Percentiles rank a stretch among this genome's conserved stretches.
Evolutionary conservation across 116 monocot species (phyloP).

Genomic region (Papilionanthe hybrid): DNA sequence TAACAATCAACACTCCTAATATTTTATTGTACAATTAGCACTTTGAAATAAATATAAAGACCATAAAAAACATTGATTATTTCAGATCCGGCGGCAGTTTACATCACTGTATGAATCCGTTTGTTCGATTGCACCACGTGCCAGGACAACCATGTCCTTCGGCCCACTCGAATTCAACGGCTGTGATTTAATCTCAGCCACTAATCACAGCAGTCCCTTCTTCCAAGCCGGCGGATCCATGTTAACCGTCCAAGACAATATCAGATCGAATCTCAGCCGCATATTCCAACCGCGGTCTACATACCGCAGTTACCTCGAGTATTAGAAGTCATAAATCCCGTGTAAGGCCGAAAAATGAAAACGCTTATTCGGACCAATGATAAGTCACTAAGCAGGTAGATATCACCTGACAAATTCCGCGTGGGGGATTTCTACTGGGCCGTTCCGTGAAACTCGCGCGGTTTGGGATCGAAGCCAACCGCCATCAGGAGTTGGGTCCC

Average conservation of each 20-base stretch:
- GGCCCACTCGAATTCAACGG: not conserved
- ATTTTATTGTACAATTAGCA: too few relatives aligned
- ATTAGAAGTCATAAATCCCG: not conserved
- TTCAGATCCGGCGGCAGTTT: too few relatives aligned
- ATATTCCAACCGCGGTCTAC: not conserved
- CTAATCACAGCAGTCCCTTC: not conserved
- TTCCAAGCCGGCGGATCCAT: conserved; percentile 6
- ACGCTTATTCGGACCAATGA: not conserved
- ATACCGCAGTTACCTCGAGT: not conserved
- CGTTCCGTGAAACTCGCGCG: not conserved
- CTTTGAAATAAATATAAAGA: too few relatives aligned
- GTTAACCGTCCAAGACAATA: not conserved
- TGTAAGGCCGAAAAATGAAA: not conserved
- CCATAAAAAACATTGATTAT: too few relatives aligned
- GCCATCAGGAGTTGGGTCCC: conserved; percentile 5
- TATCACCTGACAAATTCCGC: not conserved
- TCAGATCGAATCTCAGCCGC: not conserved
- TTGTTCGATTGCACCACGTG: not conserved
- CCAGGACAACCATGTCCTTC: not conserved
- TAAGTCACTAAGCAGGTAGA: not conserved
- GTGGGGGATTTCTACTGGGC: not conserved
- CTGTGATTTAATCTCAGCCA: not conserved
- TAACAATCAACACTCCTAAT: too few relatives aligned
- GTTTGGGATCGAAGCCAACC: not conserved
- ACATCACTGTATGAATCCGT: too few relatives aligned